phyloP scores from a whole-genome alignment of 441 rosid species.

The Gossypium davidsonii region DNA sequence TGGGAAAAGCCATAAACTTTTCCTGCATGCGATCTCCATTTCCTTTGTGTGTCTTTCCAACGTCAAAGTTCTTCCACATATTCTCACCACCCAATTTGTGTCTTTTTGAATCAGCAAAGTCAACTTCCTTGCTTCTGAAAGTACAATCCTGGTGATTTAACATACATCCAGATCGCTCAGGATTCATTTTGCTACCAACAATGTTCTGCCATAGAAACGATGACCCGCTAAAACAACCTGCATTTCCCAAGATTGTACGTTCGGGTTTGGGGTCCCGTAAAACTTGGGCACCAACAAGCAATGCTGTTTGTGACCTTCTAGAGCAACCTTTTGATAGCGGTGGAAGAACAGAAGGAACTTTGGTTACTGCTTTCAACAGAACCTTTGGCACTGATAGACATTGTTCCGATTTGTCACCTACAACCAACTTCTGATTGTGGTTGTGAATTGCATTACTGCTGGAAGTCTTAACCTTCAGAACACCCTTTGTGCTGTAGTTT shows the following conservation, averaged over 20 bases:
- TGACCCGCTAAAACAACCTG: constrained; percentile 20
- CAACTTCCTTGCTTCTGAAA: constrained; percentile 19
- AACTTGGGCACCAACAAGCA: constrained; percentile 23
- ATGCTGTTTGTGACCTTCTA: constrained; percentile 24
- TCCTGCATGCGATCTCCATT: constrained; percentile 24
- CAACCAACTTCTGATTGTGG: constrained; percentile 21
- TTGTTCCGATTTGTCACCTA: constrained; percentile 15
- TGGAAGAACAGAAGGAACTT: constrained; percentile 25
- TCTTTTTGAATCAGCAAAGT: constrained; percentile 23
- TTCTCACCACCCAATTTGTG: constrained; percentile 17
- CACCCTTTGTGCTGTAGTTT: constrained; percentile 29
- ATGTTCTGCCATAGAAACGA: constrained; percentile 25
- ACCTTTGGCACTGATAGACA: constrained; percentile 44
- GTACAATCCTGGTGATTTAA: constrained; percentile 32
- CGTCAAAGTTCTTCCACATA: constrained; percentile 24
- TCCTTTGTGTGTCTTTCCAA: constrained; percentile 18
- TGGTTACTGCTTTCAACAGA: constrained; percentile 46
- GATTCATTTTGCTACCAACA: constrained; percentile 22
- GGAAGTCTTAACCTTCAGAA: constrained; percentile 35
- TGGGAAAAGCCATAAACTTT: constrained; percentile 20
- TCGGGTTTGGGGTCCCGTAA: constrained; percentile 20
- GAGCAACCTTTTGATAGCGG: constrained; percentile 23
- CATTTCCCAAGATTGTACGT: constrained; percentile 24
- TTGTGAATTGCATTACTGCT: constrained; percentile 21
- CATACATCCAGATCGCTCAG: constrained; percentile 29